Evolutionary conservation across 2,329 filamentous ascomycete genomes (phyloP), one percentile per base, ranked within the genome.

Genomic region (Paracoccidioides brasiliensis): DNA sequence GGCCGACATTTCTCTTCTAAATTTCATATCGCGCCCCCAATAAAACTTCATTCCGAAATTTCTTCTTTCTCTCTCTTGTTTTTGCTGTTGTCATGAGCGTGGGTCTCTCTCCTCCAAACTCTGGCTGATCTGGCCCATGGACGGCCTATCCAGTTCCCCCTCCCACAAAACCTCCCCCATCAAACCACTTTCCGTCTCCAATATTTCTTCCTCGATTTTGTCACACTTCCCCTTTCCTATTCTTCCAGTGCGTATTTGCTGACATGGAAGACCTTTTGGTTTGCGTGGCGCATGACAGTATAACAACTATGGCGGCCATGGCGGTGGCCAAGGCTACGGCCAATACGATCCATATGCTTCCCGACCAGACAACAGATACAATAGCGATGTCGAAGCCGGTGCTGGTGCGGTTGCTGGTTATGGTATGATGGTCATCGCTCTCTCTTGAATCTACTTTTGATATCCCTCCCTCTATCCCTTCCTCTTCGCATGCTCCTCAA

Each of bases 331-430:
- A 41, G 73, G 74, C 64, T 80, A 79, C 65, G 76, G 75, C 66
- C 74, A 78, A 60, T 80, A 76, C 66, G 79, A 80, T 67, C 79
- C 79, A 52, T 81, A 80, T 64, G 67, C 68, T 55, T 60, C 64
- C 57, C 63, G 67, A 57, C 68, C 54, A 56, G 67, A 68, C 59
- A 64, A 62, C 40, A 64, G 66, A 58, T 66, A 61, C 35, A 60
- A 66, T 56, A 66, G 70, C 49, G 64, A 65, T 56, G 60, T 61
- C 56, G 64, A 64, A 57, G 64, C 68, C 59, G 61, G 61, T 55
- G 63, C 68, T 54, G 62, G 62, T 48, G 22, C 22, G 22, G 22
- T 22, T 22, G 22, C 22, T 22, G 62, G 62, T 56, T 64, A 61
- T 32, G 52, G 42, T 54, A 37, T 33, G 48, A 3, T 40, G 51